A percentile compares a stretch with the other conserved stretches of the same genome.
Evolutionary conservation across 306 rosid genomes (phyloP).

Genomic region (Geum urbanum): DNA sequence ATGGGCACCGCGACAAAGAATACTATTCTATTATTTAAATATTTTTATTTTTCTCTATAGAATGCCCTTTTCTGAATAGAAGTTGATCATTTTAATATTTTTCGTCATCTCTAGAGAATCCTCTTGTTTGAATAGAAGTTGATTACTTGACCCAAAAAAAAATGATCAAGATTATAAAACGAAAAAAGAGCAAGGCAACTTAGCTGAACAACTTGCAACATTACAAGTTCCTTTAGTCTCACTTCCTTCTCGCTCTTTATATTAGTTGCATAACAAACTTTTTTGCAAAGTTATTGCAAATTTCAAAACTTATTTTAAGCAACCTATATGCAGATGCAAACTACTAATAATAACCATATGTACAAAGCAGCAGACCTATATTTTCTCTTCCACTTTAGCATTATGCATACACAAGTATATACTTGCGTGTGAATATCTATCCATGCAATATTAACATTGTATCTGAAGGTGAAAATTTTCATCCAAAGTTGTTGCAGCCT

Average conservation of each 20-base stretch:
- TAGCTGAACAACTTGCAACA: neutral
- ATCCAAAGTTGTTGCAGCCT: constrained; percentile 78
- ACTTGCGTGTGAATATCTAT: neutral
- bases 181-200: neutral
- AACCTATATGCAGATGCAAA: neutral
- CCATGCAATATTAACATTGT: neutral
- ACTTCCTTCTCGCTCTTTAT: neutral
- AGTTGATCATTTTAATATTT: too few relatives aligned
- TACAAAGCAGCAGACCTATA: neutral
- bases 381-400: neutral
- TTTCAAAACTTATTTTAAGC: neutral
- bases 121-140: too few relatives aligned
- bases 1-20: neutral
- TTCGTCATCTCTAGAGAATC: too few relatives aligned
- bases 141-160: too few relatives aligned
- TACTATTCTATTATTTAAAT: neutral
- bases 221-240: neutral
- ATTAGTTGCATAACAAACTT: neutral
- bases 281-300: neutral
- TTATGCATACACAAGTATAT: constrained; percentile 6
- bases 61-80: neutral
- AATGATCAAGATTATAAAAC: neutral
- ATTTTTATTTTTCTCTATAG: neutral
- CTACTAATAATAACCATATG: neutral
- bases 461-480: constrained; percentile 83